Base-by-base conservation (phyloP, 1,284 basidiomycete species). In the Cryptococcus jaspeensis region DNA sequence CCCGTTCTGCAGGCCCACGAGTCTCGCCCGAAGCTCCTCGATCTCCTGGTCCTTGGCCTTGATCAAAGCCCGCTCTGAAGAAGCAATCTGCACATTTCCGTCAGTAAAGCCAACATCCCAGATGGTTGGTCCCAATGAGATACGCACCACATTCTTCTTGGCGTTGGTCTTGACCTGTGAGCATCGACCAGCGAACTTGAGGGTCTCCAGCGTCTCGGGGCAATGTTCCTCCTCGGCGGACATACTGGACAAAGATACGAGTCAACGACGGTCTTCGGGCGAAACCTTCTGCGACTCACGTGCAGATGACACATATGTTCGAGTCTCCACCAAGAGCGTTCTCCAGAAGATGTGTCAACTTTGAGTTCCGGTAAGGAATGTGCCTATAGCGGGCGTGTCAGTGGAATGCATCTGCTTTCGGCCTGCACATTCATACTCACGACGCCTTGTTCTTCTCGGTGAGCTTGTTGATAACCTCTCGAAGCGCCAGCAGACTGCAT, bases 251-350 rank as follows among this genome's bases (percentile, higher is more conserved):
- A 16, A 0, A 37, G 28, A 41, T 2, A 12, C 52, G 16, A 48
- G 37, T 23, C 3, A 42, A 35, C 4, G 11, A 23, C 28, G 18
- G 12, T 7, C 9, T 37, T 38, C 35, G 22, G 9, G n/a, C 12
- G 11, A 6, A 1, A 40, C n/a, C 28, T 32, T 32, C 5, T 4
- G 3, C 9, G 5, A 61, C 66, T 59, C 37, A 67, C 58, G 83
- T 84, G 68, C 82, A 83, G 56, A 84, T 80, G 23, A 84, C 81
- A 16, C 81, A 81, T 50, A 84, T 80, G 52, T 81, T 79, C 2
- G 82, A 82, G 57, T 83, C 82, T 18, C 82, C 83, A 3, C 79
- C 79, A 5, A 84, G 72, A 0, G 82, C 82, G 39, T 82, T 82
- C 68, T 83, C 81, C 8, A 83, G 73, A 18, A 83, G 69, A 25